These are phyloP conservation scores for Eucalyptus cladocalyx DNA, from an alignment of 345 rosid species.

Conservation along the genomic window DNA sequence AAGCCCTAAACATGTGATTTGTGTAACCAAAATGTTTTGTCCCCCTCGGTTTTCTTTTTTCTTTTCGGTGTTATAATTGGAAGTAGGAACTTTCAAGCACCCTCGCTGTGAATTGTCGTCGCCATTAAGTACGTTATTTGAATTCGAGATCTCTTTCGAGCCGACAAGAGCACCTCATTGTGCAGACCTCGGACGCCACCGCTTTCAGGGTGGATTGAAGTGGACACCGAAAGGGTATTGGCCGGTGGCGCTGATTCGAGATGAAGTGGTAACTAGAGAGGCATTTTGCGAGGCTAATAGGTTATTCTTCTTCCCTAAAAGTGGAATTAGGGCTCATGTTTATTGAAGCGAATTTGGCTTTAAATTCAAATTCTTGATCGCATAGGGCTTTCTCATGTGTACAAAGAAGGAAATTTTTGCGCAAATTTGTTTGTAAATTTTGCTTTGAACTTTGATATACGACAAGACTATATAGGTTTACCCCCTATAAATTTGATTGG, in stretches of 20 bases:
- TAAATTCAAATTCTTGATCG: background rate
- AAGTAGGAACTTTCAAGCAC: background rate
- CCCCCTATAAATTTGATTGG: background rate
- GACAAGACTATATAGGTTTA: background rate
- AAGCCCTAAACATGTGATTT: background rate
- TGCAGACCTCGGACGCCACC: background rate
- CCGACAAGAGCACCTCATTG: background rate
- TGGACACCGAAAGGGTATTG: background rate
- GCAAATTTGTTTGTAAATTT: background rate
- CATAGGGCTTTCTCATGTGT: background rate
- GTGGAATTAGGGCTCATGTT: background rate
- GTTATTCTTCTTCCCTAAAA: background rate
- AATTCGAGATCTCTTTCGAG: background rate
- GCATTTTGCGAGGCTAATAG: background rate
- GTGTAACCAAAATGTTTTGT: background rate
- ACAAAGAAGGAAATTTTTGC: background rate
- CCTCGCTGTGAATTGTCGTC: background rate
- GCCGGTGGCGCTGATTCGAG: background rate
- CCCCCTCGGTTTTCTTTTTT: background rate
- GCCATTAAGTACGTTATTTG: no score
- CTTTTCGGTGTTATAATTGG: background rate
- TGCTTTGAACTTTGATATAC: background rate
- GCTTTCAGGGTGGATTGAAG: background rate
- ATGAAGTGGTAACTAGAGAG: background rate
- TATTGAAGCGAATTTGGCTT: background rate